Percentiles rank a stretch among this genome's conserved stretches.
These are phyloP conservation scores for Camellia granthamiana DNA, from an alignment of 148 eudicot species.

Conservation along the genomic window DNA sequence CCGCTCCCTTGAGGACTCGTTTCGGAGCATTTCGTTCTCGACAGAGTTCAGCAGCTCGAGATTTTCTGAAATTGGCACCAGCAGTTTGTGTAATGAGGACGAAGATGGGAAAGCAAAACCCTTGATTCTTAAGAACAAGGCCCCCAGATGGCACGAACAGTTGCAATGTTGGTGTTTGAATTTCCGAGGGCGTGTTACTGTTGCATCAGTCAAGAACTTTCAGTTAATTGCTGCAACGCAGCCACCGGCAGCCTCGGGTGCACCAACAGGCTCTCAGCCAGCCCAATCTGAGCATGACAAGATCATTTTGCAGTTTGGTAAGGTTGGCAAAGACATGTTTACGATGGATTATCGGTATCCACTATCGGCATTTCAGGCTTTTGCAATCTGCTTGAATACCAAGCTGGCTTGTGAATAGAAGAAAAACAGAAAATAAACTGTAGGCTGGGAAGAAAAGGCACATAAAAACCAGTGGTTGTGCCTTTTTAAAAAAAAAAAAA, in stretches of 20 bases:
- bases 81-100: constrained; percentile 21
- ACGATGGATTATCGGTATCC: constrained; percentile 45
- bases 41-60: constrained; percentile 52
- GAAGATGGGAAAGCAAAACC: constrained; percentile 35
- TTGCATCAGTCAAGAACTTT: constrained; percentile 33
- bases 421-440: background rate
- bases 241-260: background rate
- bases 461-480: background rate
- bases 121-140: constrained; percentile 27
- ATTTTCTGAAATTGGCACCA: constrained; percentile 37
- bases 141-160: constrained; percentile 36
- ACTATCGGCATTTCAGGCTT: constrained; percentile 59
- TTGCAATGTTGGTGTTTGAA: constrained; percentile 33
- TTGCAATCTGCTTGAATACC: constrained; percentile 62
- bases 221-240: constrained; percentile 25
- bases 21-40: constrained; percentile 55
- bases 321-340: constrained; percentile 52
- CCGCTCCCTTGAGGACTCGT: constrained; percentile 51
- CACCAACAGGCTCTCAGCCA: constrained; percentile 26
- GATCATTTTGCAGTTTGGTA: constrained; percentile 39
- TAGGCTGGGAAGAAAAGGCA: constrained; percentile 2
- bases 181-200: constrained; percentile 30
- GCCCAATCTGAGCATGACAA: constrained; percentile 45
- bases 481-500: background rate
- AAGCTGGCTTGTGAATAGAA: constrained; percentile 69